These are phyloP conservation scores for Penicillium lividum DNA, from an alignment of 495 filamentous ascomycete species.

Conservation along the genomic window DNA sequence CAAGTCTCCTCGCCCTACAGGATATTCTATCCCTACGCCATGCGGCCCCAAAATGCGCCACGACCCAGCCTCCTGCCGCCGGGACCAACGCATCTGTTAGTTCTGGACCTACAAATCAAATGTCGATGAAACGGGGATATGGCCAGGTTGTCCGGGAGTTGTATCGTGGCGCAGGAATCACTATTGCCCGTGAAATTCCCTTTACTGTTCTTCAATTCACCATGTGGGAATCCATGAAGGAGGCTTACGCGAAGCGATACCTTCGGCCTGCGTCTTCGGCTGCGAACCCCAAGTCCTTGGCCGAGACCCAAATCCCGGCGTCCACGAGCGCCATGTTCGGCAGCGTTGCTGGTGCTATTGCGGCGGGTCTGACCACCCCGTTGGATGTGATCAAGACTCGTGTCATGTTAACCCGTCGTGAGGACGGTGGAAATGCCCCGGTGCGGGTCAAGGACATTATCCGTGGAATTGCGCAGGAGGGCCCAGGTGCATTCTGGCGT, in stretches of 20 bases:
- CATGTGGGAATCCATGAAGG: conserved; percentile 94
- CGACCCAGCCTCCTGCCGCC: background rate
- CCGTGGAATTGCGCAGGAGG: conserved; percentile 67
- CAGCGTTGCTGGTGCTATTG: conserved; percentile 77
- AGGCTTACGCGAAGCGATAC: conserved; percentile 43
- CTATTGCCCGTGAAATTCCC: conserved; percentile 92
- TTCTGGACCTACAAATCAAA: background rate
- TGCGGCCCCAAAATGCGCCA: background rate
- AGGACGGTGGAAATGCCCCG: conserved; percentile 38
- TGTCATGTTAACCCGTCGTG: conserved; percentile 76
- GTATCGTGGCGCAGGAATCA: conserved; percentile 88
- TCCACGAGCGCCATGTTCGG: conserved; percentile 88
- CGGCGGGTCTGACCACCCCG: conserved; percentile 88
- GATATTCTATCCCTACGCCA: conserved; percentile 64
- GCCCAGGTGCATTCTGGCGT: conserved; percentile 76
- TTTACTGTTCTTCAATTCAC: conserved; percentile 98
- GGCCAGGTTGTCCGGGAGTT: conserved; percentile 73
- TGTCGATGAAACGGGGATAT: conserved; percentile 43
- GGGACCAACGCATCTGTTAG: background rate
- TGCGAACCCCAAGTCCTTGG: background rate
- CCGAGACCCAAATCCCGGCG: conserved; percentile 55
- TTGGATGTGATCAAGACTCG: conserved; percentile 96
- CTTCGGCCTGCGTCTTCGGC: conserved; percentile 19
- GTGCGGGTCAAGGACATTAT: conserved; percentile 61
- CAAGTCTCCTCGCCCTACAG: conserved; percentile 55